phyloP scores from a whole-genome alignment of 768 basidiomycete species.

The Tylopilus felleus region DNA sequence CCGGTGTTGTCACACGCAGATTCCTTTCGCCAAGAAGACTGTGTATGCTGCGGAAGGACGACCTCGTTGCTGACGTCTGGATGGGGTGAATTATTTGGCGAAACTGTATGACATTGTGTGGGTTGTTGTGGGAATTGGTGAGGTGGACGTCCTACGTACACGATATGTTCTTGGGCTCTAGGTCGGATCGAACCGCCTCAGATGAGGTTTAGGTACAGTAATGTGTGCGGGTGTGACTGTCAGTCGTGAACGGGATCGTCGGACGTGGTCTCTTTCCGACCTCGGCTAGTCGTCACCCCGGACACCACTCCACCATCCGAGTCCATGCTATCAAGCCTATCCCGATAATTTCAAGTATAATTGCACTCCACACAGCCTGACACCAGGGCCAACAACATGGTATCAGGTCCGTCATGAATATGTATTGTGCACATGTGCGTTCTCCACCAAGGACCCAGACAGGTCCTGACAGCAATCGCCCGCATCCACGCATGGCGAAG shows the following conservation, averaged over 20 bases:
- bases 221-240: constrained; percentile 7
- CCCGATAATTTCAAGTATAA: not conserved
- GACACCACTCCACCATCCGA: constrained; percentile 11
- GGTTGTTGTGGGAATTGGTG: constrained; percentile 9
- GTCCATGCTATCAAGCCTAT: too few relatives aligned
- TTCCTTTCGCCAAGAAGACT: not conserved
- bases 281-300: constrained; percentile 16
- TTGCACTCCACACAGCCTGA: constrained; percentile 1
- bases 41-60: constrained; percentile 12
- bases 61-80: constrained; percentile 4
- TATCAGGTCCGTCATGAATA: not conserved
- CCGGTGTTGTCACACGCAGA: constrained; percentile 1
- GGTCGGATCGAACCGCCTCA: constrained; percentile 13
- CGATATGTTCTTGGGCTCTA: constrained; percentile 3
- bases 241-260: not conserved
- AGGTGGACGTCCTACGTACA: constrained; percentile 9
- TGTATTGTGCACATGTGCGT: not conserved
- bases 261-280: not conserved
- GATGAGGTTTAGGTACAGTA: constrained; percentile 21
- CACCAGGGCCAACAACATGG: constrained; percentile 1
- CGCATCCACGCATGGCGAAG: not conserved
- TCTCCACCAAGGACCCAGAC: not conserved
- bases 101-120: not conserved
- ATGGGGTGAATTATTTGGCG: constrained; percentile 4
- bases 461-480: not conserved